Conservation (phyloP, 352 stramenopile species). For the Globisporangium spinosum region DNA sequence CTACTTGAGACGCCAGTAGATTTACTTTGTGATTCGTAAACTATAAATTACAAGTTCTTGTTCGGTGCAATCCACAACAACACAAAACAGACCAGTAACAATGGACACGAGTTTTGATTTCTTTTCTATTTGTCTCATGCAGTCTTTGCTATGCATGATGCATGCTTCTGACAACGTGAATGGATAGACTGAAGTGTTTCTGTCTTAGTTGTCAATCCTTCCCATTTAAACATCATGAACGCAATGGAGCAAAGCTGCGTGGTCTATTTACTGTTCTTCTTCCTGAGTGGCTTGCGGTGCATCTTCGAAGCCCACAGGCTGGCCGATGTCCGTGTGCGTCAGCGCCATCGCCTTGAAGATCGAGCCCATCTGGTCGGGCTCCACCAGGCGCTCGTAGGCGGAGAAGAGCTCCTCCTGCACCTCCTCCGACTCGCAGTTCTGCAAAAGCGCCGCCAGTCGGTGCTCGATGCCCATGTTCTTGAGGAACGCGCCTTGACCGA, state of each 20-base stretch:
- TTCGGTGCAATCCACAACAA: conserved; percentile 16
- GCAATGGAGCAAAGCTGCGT: background rate
- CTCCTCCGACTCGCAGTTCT: conserved; percentile 79
- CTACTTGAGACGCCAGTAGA: conserved; percentile 27
- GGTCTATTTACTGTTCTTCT: conserved; percentile 13
- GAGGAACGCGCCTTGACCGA: conserved; percentile 91
- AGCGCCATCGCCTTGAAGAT: conserved; percentile 94
- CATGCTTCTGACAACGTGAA: too few relatives aligned
- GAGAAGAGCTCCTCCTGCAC: conserved; percentile 89
- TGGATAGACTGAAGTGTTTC: too few relatives aligned
- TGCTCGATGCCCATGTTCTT: conserved; percentile 94
- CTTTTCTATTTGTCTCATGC: background rate
- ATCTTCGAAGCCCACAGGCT: conserved; percentile 65
- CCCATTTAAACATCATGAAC: background rate
- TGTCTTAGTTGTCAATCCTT: too few relatives aligned
- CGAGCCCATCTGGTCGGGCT: conserved; percentile 91
- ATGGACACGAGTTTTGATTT: conserved; percentile 8
- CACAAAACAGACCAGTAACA: background rate
- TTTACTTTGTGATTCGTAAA: conserved; percentile 9
- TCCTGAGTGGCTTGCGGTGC: background rate
- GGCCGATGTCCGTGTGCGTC: conserved; percentile 46
- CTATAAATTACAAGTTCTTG: conserved; percentile 18
- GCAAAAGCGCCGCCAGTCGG: conserved; percentile 86
- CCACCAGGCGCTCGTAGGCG: conserved; percentile 90
- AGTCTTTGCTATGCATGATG: background rate